Evolutionary conservation across 495 filamentous ascomycete genomes (phyloP), one percentile per base, ranked within the genome.

Genomic region (Lichenothelia convexa): DNA sequence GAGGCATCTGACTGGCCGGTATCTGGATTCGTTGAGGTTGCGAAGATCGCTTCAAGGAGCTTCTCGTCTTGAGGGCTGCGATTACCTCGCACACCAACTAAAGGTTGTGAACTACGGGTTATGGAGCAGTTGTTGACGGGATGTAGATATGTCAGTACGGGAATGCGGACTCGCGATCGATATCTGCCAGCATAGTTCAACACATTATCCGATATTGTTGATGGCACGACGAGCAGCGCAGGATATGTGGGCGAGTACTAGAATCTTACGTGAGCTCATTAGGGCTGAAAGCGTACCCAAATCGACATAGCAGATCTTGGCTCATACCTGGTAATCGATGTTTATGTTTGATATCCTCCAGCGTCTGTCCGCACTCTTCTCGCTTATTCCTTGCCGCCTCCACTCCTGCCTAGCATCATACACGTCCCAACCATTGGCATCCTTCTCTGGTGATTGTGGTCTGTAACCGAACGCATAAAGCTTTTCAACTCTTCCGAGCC

Each of bases 51-150:
- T 6, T 80, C 74, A 24, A 99, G 71, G 3, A 99, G 70, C 50
- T 82, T 83, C 53, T 99, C 89, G 52, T 99, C 89, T 48, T 99
- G 89, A 33, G 91, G 81, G 53, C 81, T 94, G 32, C 89, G 72
- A 45, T 92, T 87, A 34, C 80, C 73, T 36, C 80, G 70, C 11
- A 95, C 71, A 16, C 89, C 89, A 13, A 86, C 79, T 39, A 92
- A 58, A 2, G 89, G 89, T 56, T 99, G 89, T 3, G 91, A 89
- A 50, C 86, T 91, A 43, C 89, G 66, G 3, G 87, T 93, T 43
- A 99, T 95, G 18, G 85, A 85, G 54, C 89, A 94, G 53, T 91
- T 92, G 56, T 95, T 99, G 40, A 95, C 66, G 1, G 89, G 84
- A 55, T 99, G 89, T 8, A 93, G 69, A 51, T 99, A 99, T 21